A percentile compares a stretch with the other conserved stretches of the same genome.
These are phyloP conservation scores for Manihot esculenta DNA, from an alignment of 441 rosid genomes.

Conservation along the genomic window DNA sequence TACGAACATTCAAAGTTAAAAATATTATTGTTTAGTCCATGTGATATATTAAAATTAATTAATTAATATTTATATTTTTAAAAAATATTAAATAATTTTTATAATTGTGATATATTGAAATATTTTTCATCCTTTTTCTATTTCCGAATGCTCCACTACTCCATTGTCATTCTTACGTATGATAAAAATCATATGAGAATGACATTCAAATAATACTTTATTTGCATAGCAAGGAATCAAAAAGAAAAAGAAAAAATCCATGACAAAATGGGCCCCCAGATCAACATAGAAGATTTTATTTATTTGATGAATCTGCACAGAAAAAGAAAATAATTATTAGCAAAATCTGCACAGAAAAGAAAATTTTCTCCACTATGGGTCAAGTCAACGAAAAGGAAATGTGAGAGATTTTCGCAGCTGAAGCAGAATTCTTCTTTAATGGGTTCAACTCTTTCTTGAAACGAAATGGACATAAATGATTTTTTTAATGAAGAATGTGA, in stretches of 20 bases:
- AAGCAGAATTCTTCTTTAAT: too few species aligned
- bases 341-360: not conserved
- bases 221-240: too few species aligned
- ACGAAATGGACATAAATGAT: not conserved
- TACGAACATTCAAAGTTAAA: too few species aligned
- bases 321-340: not conserved
- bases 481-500: conserved; percentile 7
- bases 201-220: not conserved
- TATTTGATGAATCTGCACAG: not conserved
- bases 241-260: not conserved
- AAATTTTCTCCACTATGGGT: not conserved
- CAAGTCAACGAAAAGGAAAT: conserved; percentile 3
- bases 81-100: too few species aligned
- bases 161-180: too few species aligned
- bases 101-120: too few species aligned
- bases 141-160: too few species aligned
- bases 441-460: not conserved
- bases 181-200: too few species aligned
- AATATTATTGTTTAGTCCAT: too few species aligned
- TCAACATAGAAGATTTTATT: not conserved
- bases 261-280: not conserved
- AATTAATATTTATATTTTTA: too few species aligned
- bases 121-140: too few species aligned
- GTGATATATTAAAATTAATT: too few species aligned
- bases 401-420: not conserved